Evolutionary conservation across 257 asterid species (phyloP).

Genomic region (Thymus quinquecostatus): DNA sequence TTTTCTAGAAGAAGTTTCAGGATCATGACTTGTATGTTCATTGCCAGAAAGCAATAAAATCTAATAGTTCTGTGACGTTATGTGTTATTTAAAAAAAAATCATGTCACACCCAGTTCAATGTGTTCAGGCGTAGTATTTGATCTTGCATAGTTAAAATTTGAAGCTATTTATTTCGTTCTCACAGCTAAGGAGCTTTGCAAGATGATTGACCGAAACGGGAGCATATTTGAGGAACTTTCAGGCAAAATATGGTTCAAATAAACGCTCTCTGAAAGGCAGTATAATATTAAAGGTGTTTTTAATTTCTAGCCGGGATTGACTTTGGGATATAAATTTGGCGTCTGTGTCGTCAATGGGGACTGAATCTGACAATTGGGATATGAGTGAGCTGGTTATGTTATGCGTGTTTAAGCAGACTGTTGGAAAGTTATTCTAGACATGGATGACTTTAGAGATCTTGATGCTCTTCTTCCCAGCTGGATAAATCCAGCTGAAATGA

Average conservation of each 20-base stretch:
- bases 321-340: slow-evolving; percentile 26
- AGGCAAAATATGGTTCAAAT: slow-evolving; percentile 23
- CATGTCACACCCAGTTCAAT: background rate
- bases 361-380: slow-evolving; percentile 17
- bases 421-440: slow-evolving; percentile 41
- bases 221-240: slow-evolving; percentile 24
- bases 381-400: slow-evolving; percentile 28
- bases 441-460: slow-evolving; percentile 79
- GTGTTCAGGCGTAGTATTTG: background rate
- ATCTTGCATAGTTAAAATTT: background rate
- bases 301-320: slow-evolving; percentile 19
- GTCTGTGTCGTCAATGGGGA: slow-evolving; percentile 22
- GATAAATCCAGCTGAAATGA: slow-evolving; percentile 76
- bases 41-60: slow-evolving; percentile 3
- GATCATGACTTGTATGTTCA: background rate
- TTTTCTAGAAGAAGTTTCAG: slow-evolving; percentile 3
- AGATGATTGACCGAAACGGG: slow-evolving; percentile 26
- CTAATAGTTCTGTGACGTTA: background rate
- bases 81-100: slow-evolving; percentile 8
- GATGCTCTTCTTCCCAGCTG: slow-evolving; percentile 71
- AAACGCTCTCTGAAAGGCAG: slow-evolving; percentile 8
- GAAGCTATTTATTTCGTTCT: slow-evolving; percentile 25
- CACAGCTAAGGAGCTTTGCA: slow-evolving; percentile 32
- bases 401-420: slow-evolving; percentile 34
- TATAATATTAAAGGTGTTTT: background rate